A percentile compares a stretch with the other conserved stretches of the same genome.
Evolutionary conservation across 2,329 filamentous ascomycete species (phyloP).

Genomic region (Aspergillus puulaauensis): DNA sequence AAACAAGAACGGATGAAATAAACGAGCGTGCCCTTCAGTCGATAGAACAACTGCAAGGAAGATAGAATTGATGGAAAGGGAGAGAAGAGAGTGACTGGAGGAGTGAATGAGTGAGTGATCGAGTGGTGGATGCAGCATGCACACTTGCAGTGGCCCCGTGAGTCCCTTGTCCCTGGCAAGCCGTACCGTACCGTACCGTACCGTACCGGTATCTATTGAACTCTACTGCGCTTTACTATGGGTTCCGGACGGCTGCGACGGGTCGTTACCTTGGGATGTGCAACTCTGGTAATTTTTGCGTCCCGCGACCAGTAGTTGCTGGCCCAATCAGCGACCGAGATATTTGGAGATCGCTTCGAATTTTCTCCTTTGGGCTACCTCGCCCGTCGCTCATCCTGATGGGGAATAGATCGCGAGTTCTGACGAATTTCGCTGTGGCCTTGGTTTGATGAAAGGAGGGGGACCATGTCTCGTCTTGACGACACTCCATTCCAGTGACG

Average conservation of each 20-base stretch:
- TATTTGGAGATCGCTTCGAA: constrained; percentile 10
- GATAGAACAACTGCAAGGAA: constrained; percentile 11
- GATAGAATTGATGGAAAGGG: constrained; percentile 4
- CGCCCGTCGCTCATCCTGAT: not conserved
- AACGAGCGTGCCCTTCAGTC: constrained; percentile 15
- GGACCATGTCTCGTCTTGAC: constrained; percentile 12
- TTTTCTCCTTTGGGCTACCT: constrained; percentile 3
- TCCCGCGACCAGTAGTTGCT: constrained; percentile 10
- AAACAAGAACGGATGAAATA: constrained; percentile 10
- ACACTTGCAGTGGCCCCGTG: not conserved
- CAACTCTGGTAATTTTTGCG: constrained; percentile 17
- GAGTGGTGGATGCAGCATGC: constrained; percentile 9
- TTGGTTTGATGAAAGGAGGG: constrained; percentile 19
- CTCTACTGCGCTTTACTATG: not conserved
- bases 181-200: constrained; percentile 1
- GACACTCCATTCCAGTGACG: not conserved
- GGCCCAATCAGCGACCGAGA: constrained; percentile 10
- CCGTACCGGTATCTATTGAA: not conserved
- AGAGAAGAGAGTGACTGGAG: constrained; percentile 10
- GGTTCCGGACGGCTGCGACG: constrained; percentile 12
- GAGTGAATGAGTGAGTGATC: constrained; percentile 2
- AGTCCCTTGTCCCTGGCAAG: not conserved
- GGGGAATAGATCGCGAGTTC: not conserved
- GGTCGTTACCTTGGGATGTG: constrained; percentile 16
- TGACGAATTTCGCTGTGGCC: not conserved